Conservation (phyloP, 371 early-diverging fungal genomes). For the Funneliformis caledonium region DNA sequence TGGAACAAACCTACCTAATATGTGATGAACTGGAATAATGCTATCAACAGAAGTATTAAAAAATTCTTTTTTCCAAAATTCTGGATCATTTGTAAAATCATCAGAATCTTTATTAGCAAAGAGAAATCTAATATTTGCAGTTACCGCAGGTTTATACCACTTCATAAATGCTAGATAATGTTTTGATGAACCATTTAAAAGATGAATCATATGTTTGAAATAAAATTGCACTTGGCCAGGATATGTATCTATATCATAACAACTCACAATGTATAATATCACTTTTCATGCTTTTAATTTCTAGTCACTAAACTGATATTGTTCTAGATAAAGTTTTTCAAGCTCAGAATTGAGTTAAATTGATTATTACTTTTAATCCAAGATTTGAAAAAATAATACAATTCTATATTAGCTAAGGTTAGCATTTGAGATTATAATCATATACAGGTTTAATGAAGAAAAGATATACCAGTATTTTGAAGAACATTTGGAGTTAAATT, state of each 20-base stretch:
- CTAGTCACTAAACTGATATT: background rate
- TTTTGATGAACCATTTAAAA: too few relatives aligned
- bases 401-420: background rate
- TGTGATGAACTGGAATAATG: too few relatives aligned
- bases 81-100: too few relatives aligned
- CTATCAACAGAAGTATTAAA: too few relatives aligned
- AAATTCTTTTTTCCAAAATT: too few relatives aligned
- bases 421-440: background rate
- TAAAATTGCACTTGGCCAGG: too few relatives aligned
- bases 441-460: background rate
- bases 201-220: too few relatives aligned
- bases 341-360: background rate
- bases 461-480: background rate
- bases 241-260: background rate
- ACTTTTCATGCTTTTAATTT: background rate
- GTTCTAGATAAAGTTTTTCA: background rate
- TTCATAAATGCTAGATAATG: too few relatives aligned
- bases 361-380: background rate
- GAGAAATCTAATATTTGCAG: too few relatives aligned
- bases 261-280: background rate
- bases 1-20: too few relatives aligned
- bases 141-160: too few relatives aligned
- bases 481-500: background rate
- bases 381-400: background rate
- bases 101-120: too few relatives aligned